phyloP scores from a whole-genome alignment of 768 basidiomycete genomes.

The Naematelia aurantialba region DNA sequence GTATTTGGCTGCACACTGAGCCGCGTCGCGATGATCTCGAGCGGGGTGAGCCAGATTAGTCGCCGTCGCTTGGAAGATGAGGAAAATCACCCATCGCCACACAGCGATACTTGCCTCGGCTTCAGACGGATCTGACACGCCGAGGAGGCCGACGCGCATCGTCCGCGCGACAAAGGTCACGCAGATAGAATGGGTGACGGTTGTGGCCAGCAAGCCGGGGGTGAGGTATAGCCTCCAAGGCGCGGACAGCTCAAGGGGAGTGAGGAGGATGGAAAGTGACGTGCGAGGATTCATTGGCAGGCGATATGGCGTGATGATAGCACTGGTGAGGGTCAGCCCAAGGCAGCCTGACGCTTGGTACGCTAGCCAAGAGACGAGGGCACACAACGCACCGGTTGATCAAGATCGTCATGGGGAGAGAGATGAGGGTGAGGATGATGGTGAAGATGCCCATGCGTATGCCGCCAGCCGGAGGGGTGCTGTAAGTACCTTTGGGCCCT shows the following conservation, averaged over 20 bases:
- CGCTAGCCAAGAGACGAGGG: constrained; percentile 1
- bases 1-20: constrained; percentile 46
- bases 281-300: constrained; percentile 36
- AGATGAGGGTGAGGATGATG: constrained; percentile 45
- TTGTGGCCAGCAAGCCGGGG: constrained; percentile 44
- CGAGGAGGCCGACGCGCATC: constrained; percentile 33
- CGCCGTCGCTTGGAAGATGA: constrained; percentile 46
- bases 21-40: constrained; percentile 47
- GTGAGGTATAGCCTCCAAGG: constrained; percentile 48
- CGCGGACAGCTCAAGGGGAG: constrained; percentile 40
- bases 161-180: constrained; percentile 46
- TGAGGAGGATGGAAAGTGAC: constrained; percentile 44
- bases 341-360: no score
- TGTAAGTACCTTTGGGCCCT: constrained; percentile 47
- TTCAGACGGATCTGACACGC: constrained; percentile 26
- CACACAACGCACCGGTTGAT: constrained; percentile 46
- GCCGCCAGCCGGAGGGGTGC: constrained; percentile 47
- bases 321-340: constrained; percentile 18
- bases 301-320: constrained; percentile 50
- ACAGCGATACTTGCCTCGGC: constrained; percentile 18
- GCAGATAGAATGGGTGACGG: constrained; percentile 42
- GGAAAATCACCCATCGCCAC: constrained; percentile 43
- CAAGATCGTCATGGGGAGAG: constrained; percentile 47
- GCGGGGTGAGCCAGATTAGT: constrained; percentile 43
- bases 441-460: constrained; percentile 49